These are phyloP conservation scores for Aspergillus mulundensis DNA, from an alignment of 495 filamentous ascomycete species.

Conservation along the genomic window DNA sequence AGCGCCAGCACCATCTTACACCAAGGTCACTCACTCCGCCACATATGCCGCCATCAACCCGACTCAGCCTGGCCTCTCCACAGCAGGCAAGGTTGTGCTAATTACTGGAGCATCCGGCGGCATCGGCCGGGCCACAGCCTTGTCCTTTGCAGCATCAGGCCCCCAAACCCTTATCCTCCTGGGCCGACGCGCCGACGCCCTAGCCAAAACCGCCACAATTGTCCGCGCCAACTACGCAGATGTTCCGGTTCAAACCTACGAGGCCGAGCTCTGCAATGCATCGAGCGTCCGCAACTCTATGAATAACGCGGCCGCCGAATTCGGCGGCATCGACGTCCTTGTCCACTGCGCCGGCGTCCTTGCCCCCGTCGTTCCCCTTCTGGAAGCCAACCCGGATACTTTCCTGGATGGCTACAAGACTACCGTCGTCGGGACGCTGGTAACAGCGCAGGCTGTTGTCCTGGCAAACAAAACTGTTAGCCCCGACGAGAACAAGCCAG, in stretches of 20 bases:
- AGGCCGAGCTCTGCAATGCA: slow-evolving; percentile 19
- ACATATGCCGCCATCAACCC: slow-evolving; percentile 22
- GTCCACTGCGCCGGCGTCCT: slow-evolving; percentile 33
- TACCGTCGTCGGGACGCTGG: slow-evolving; percentile 33
- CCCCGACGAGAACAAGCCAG: slow-evolving; percentile 17
- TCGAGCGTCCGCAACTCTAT: slow-evolving; percentile 14
- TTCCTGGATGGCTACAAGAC: slow-evolving; percentile 30
- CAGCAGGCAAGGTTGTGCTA: slow-evolving; percentile 17
- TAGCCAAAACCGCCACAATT: slow-evolving; percentile 29
- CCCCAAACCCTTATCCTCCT: slow-evolving; percentile 19
- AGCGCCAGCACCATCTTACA: slow-evolving; percentile 17
- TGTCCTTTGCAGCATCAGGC: slow-evolving; percentile 42
- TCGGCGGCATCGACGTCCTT: slow-evolving; percentile 31
- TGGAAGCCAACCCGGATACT: slow-evolving; percentile 18
- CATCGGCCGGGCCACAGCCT: slow-evolving; percentile 25
- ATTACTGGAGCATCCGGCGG: slow-evolving; percentile 22
- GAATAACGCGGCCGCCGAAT: slow-evolving; percentile 11
- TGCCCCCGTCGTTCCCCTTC: slow-evolving; percentile 15
- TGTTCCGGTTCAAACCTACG: slow-evolving; percentile 16
- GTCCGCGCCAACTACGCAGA: slow-evolving; percentile 19
- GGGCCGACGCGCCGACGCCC: slow-evolving; percentile 39
- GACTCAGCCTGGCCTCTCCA: slow-evolving; percentile 31
- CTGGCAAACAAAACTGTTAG: slow-evolving; percentile 9
- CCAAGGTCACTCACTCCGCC: slow-evolving; percentile 17
- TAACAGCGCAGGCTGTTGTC: slow-evolving; percentile 29